These are phyloP conservation scores for Annulohypoxylon moriforme DNA, from an alignment of 495 filamentous ascomycete species.

Conservation along the genomic window DNA sequence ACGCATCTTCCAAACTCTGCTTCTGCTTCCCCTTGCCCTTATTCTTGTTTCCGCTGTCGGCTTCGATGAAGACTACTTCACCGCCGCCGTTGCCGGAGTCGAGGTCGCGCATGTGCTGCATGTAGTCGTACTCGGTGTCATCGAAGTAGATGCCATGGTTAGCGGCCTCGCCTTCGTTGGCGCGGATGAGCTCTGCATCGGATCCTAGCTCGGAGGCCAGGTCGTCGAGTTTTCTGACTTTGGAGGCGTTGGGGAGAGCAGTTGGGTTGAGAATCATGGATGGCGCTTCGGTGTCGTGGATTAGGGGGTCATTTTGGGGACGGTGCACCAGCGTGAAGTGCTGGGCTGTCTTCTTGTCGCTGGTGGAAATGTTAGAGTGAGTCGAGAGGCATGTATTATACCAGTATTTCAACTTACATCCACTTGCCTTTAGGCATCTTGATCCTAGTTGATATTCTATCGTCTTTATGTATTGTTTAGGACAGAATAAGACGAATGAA, in stretches of 20 bases:
- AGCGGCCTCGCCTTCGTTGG: constrained; percentile 96
- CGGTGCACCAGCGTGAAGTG: constrained; percentile 95
- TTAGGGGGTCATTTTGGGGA: constrained; percentile 94
- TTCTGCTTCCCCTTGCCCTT: constrained; percentile 76
- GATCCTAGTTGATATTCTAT: constrained; percentile 21
- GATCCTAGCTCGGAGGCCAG: constrained; percentile 81
- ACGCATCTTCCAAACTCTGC: constrained; percentile 79
- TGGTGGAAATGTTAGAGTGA: constrained; percentile 50
- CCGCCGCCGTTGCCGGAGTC: constrained; percentile 61
- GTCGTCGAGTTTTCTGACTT: constrained; percentile 74
- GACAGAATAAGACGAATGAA: background rate
- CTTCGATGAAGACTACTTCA: constrained; percentile 82
- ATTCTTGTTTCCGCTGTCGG: constrained; percentile 63
- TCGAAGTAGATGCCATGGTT: constrained; percentile 88
- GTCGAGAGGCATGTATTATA: background rate
- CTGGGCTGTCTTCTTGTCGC: constrained; percentile 92
- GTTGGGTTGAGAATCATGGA: constrained; percentile 80
- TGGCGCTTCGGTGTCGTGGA: constrained; percentile 84
- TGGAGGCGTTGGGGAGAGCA: constrained; percentile 58
- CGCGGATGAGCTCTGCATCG: constrained; percentile 68
- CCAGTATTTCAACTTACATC: constrained; percentile 74
- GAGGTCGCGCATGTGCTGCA: constrained; percentile 97
- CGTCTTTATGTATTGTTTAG: background rate
- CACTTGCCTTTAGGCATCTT: constrained; percentile 87
- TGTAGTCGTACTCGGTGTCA: constrained; percentile 96